Evolutionary conservation across 352 stramenopile genomes (phyloP).

Genomic region (Globisporangium rhizosaccharum): DNA sequence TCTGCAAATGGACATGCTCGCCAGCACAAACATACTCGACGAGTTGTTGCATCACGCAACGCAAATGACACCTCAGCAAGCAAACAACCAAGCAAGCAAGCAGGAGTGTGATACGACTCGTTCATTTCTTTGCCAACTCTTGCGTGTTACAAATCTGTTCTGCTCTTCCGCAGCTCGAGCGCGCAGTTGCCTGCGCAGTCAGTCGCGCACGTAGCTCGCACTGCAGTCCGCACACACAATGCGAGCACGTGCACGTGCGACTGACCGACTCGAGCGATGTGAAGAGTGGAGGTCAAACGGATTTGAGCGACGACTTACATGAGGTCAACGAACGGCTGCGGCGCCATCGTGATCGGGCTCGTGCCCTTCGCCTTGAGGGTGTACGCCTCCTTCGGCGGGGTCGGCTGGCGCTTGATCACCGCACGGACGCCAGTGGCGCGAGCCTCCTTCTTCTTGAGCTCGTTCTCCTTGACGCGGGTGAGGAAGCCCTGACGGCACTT

Average conservation of each 20-base stretch:
- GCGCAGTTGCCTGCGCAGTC: not conserved
- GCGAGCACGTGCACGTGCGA: not conserved
- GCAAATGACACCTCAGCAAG: not conserved
- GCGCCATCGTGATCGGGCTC: conserved; percentile 95
- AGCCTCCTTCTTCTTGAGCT: conserved; percentile 96
- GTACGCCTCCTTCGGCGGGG: conserved; percentile 94
- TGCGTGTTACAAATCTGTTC: conserved; percentile 20
- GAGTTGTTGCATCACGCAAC: not conserved
- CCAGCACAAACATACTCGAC: too few species aligned
- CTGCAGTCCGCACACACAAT: not conserved
- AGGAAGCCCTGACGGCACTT: conserved; percentile 99
- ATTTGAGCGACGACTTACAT: conserved; percentile 81
- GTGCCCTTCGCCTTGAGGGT: conserved; percentile 90
- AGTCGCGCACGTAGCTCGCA: not conserved
- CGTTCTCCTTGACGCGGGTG: conserved; percentile 97
- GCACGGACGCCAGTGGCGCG: conserved; percentile 86
- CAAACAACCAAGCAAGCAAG: conserved; percentile 8
- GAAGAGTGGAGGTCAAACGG: conserved; percentile 14
- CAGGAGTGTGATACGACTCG: conserved; percentile 23
- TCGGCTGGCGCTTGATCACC: conserved; percentile 94
- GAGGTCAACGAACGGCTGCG: conserved; percentile 97
- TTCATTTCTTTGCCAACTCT: conserved; percentile 49
- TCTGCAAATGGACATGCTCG: too few species aligned
- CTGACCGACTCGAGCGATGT: not conserved
- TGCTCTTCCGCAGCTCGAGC: not conserved